phyloP scores from a whole-genome alignment of 2,329 filamentous ascomycete species.

The Aspergillus melleus region DNA sequence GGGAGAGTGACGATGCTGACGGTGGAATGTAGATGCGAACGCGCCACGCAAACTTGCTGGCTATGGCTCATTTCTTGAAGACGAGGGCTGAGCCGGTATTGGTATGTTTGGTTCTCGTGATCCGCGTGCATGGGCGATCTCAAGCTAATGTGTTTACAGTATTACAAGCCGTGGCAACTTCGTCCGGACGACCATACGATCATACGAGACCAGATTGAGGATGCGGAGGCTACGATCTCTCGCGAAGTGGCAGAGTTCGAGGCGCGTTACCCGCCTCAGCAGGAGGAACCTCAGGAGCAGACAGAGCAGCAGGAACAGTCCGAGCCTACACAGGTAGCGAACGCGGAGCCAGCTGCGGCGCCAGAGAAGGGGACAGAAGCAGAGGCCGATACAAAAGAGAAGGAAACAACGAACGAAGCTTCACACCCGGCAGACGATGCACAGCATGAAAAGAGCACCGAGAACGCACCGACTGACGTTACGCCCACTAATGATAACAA shows the following conservation, averaged over 20 bases:
- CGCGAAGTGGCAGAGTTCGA: constrained; percentile 67
- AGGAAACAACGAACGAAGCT: constrained; percentile 49
- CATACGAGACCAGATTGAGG: constrained; percentile 69
- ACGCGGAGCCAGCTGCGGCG: constrained; percentile 21
- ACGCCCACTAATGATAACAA: constrained; percentile 30
- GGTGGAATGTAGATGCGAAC: constrained; percentile 63
- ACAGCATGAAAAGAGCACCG: constrained; percentile 16
- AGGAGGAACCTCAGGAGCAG: constrained; percentile 20
- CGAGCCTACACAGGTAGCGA: constrained; percentile 20
- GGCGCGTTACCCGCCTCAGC: constrained; percentile 41
- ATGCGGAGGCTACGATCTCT: constrained; percentile 63
- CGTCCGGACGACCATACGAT: constrained; percentile 66
- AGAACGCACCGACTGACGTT: constrained; percentile 20
- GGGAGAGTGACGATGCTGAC: constrained; percentile 22
- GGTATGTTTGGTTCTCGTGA: constrained; percentile 56
- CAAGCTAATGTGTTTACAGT: constrained; percentile 53
- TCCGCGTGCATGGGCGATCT: not conserved
- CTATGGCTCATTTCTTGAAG: constrained; percentile 69
- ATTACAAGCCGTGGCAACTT: constrained; percentile 81
- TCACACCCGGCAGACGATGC: constrained; percentile 28
- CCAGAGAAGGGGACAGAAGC: constrained; percentile 3
- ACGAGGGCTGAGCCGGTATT: constrained; percentile 72
- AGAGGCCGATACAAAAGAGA: constrained; percentile 20
- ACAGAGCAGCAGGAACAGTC: not conserved
- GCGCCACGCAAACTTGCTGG: constrained; percentile 70